These are phyloP conservation scores for Diaporthe sp. DNA, from an alignment of 2,329 filamentous ascomycete species.

Conservation along the genomic window DNA sequence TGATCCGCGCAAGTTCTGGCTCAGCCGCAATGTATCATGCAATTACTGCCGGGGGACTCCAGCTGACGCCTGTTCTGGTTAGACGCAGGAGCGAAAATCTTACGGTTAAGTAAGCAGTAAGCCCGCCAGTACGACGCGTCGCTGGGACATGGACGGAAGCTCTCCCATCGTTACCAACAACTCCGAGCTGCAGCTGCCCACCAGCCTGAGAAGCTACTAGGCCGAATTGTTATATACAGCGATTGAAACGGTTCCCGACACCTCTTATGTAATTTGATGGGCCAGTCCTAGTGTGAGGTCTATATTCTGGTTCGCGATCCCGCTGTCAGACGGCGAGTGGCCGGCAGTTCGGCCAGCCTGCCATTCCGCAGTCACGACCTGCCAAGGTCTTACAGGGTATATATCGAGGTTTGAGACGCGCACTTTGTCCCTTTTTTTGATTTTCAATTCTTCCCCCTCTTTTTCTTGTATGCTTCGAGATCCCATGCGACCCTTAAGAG, in stretches of 20 bases:
- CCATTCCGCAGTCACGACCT: not conserved
- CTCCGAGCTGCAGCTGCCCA: not conserved
- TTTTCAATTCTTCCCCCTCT: too few relatives aligned
- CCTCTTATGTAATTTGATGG: not conserved
- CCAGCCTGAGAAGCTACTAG: not conserved
- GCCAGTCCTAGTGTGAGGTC: not conserved
- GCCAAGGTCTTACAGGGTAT: not conserved
- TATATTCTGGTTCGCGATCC: not conserved
- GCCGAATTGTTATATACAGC: not conserved
- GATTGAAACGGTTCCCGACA: not conserved
- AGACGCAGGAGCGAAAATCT: not conserved
- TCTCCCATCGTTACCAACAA: not conserved
- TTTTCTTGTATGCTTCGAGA: not conserved
- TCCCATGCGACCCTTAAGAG: not conserved
- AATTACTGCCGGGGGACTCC: not conserved
- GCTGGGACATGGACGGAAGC: not conserved
- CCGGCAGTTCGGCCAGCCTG: not conserved
- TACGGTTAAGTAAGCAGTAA: not conserved
- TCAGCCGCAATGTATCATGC: not conserved
- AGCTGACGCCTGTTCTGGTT: not conserved
- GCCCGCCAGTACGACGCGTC: too few relatives aligned
- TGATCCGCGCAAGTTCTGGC: not conserved
- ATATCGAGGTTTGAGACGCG: too few relatives aligned
- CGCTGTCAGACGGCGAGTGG: not conserved
- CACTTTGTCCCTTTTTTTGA: not conserved